Percentiles rank a stretch among this genome's conserved stretches.
phyloP scores from a whole-genome alignment of 768 basidiomycete species.

The Mycena polygramma region DNA sequence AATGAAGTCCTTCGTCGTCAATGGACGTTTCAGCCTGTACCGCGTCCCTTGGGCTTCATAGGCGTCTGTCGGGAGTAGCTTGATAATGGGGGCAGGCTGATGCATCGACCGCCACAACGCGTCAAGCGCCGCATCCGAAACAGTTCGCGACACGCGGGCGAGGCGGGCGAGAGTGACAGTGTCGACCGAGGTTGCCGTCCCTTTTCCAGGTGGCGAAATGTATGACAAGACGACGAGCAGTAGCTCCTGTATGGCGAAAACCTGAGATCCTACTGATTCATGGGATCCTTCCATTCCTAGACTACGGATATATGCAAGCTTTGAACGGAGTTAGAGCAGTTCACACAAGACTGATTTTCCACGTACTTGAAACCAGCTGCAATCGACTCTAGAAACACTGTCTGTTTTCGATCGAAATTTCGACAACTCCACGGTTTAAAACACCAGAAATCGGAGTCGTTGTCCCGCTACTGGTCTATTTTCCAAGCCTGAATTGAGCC shows the following conservation, averaged over 20 bases:
- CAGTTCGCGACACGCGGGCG: slow-evolving; percentile 34
- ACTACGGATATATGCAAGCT: background rate
- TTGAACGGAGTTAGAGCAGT: too few relatives aligned
- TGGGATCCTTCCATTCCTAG: slow-evolving; percentile 2
- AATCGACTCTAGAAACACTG: too few relatives aligned
- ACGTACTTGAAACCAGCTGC: background rate
- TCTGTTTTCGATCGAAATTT: too few relatives aligned
- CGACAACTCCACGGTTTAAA: too few relatives aligned
- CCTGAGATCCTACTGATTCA: slow-evolving; percentile 32
- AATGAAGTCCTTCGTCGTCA: slow-evolving; percentile 23
- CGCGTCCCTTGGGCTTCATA: slow-evolving; percentile 12
- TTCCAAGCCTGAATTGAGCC: too few relatives aligned
- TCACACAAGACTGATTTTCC: background rate
- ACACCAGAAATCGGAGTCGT: too few relatives aligned
- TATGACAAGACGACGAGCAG: slow-evolving; percentile 31
- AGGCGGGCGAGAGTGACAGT: slow-evolving; percentile 26
- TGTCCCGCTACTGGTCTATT: too few relatives aligned
- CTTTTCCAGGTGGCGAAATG: slow-evolving; percentile 30
- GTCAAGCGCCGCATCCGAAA: slow-evolving; percentile 30
- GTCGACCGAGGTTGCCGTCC: slow-evolving; percentile 23
- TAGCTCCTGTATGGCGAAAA: slow-evolving; percentile 37
- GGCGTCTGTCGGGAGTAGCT: slow-evolving; percentile 28
- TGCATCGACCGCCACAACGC: slow-evolving; percentile 33
- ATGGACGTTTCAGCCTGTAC: slow-evolving; percentile 27
- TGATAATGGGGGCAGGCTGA: slow-evolving; percentile 30